Conservation (phyloP, 805 yeast species). For the Metschnikowia henanensis region DNA sequence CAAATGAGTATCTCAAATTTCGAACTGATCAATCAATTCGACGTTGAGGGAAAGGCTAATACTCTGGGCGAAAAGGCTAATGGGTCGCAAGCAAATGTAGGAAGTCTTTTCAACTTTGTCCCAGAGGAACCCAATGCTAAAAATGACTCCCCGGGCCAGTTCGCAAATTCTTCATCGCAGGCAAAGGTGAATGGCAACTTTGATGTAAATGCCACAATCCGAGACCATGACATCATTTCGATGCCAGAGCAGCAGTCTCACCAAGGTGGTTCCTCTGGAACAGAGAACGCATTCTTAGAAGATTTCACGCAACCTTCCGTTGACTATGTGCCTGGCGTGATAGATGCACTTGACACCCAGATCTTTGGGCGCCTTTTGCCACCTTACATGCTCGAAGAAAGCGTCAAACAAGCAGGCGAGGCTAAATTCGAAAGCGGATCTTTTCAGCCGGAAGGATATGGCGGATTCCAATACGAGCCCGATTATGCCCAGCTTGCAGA, state of each 20-base stretch:
- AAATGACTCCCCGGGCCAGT: too few species aligned
- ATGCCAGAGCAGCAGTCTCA: not conserved
- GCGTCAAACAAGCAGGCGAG: constrained; percentile 11
- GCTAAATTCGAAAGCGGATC: not conserved
- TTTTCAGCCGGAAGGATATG: not conserved
- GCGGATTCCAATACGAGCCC: constrained; percentile 4
- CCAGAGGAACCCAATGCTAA: too few species aligned
- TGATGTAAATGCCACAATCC: not conserved
- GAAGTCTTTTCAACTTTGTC: constrained; percentile 2
- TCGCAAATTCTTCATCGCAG: too few species aligned
- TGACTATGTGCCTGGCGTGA: constrained; percentile 73
- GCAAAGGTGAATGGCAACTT: not conserved
- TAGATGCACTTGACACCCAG: constrained; percentile 83
- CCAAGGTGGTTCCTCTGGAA: not conserved
- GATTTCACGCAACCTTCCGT: constrained; percentile 13
- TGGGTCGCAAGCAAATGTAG: not conserved
- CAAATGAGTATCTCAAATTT: constrained; percentile 28
- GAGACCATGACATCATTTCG: not conserved
- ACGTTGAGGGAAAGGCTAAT: constrained; percentile 1
- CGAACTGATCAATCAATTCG: constrained; percentile 28
- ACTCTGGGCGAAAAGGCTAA: not conserved
- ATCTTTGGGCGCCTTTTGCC: constrained; percentile 83
- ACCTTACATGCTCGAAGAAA: constrained; percentile 69
- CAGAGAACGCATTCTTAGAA: not conserved
- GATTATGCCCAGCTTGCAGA: constrained; percentile 1